These are phyloP conservation scores for Hyparrhenia diplandra DNA, from an alignment of 176 grass and related monocot genomes.

Conservation along the genomic window DNA sequence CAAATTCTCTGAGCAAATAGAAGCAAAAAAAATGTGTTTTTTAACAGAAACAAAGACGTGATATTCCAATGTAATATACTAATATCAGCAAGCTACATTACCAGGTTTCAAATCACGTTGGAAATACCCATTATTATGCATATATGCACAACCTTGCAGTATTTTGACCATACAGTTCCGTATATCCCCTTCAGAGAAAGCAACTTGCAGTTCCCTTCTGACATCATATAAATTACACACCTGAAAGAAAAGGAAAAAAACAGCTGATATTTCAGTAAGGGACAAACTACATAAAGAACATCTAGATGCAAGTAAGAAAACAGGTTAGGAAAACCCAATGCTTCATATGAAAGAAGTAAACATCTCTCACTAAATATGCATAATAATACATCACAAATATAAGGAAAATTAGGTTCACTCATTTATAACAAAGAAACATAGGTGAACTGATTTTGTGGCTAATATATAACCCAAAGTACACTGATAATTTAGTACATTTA, in stretches of 20 bases:
- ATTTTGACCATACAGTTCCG: slow-evolving; percentile 65
- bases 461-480: not conserved
- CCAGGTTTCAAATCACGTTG: slow-evolving; percentile 95
- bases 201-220: slow-evolving; percentile 54
- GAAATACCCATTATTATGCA: slow-evolving; percentile 94
- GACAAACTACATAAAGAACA: not conserved
- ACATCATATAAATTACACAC: slow-evolving; percentile 76
- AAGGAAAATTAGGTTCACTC: not conserved
- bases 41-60: not conserved
- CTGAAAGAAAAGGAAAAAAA: slow-evolving; percentile 29
- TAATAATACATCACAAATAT: not conserved
- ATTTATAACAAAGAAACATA: not conserved
- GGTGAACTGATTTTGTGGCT: not conserved
- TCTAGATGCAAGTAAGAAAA: not conserved
- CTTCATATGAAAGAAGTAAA: not conserved
- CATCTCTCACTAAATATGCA: not conserved
- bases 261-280: not conserved
- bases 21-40: not conserved
- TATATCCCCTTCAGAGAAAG: slow-evolving; percentile 72
- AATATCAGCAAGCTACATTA: slow-evolving; percentile 27
- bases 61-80: slow-evolving; percentile 9
- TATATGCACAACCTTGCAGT: slow-evolving; percentile 76
- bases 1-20: slow-evolving; percentile 61
- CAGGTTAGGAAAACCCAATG: not conserved
- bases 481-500: not conserved